Evolutionary conservation across 2,329 filamentous ascomycete genomes (phyloP), one percentile per base, ranked within the genome.

Genomic region (Fusarium phyllophilum): DNA sequence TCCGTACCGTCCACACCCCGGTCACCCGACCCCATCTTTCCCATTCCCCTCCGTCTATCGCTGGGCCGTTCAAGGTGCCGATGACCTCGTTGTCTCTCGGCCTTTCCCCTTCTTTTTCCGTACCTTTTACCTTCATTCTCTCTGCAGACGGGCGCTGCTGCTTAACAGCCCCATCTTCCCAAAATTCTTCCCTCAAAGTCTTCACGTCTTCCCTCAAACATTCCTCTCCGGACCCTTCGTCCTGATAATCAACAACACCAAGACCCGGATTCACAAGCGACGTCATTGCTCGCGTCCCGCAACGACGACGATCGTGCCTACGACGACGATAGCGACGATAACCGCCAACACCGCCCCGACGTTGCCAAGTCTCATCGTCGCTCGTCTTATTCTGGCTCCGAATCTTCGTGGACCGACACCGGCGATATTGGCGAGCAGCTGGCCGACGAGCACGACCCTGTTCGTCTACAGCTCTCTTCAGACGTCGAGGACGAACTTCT

Each of bases 371-470:
- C 63, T 26, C 72, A 66, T 46, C 76, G 66, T 57, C 77, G 66
- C 48, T 83, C 80, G 77, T 83, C 82, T 75, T 83, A 84, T 79
- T 88, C 87, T 79, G 87, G 86, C 79, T 93, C 94, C 83, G 85
- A 86, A 72, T 94, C 92, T 67, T 90, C 93, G 78, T 98, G 94
- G 95, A 95, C 94, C 81, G 95, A 98, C 83, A 97, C 96, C 49
- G 96, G 95, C 80, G 96, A 98, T 84, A 90, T 98, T 79, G 94
- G 94, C 79, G 96, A 98, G 85, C 96, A 97, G 87, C 88, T 95
- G 78, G 93, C 90, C 79, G 92, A 93, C 86, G 91, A 91, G 86
- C 90, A 91, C 79, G 94, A 97, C 82, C 94, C 94, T 68, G 88
- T 97, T 76, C 91, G 90, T 77, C 89, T 91, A 77, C 91, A 90